Percentiles rank a stretch among this genome's conserved stretches.
Evolutionary conservation across 305 asterid species (phyloP).

Genomic region (Solanum hybrid): DNA sequence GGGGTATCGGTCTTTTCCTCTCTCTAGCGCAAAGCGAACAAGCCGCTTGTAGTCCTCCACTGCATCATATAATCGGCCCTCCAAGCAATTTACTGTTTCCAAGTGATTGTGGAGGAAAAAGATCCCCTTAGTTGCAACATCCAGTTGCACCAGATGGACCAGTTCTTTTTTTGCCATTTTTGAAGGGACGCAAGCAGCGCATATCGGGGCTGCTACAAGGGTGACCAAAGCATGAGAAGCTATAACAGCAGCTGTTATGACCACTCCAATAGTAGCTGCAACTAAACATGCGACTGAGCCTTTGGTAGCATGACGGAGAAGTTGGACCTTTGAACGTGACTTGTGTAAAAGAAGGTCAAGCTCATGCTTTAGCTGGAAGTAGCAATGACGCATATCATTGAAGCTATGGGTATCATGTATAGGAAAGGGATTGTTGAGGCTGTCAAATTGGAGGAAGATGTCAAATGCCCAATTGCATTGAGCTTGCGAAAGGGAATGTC

Average conservation of each 20-base stretch:
- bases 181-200: conserved; percentile 24
- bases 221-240: conserved; percentile 59
- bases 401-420: conserved; percentile 36
- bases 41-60: conserved; percentile 49
- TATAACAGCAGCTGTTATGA: conserved; percentile 46
- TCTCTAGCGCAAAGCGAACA: conserved; percentile 54
- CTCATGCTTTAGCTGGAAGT: conserved; percentile 51
- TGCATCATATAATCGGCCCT: conserved; percentile 41
- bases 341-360: conserved; percentile 48
- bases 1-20: conserved; percentile 54
- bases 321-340: conserved; percentile 41
- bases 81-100: conserved; percentile 70
- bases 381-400: conserved; percentile 42
- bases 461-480: conserved; percentile 49
- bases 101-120: conserved; percentile 66
- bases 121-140: conserved; percentile 70
- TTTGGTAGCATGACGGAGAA: conserved; percentile 33
- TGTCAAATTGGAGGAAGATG: conserved; percentile 43
- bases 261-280: conserved; percentile 53
- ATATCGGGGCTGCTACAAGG: conserved; percentile 28
- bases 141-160: conserved; percentile 50
- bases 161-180: conserved; percentile 35
- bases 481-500: conserved; percentile 38
- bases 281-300: conserved; percentile 54
- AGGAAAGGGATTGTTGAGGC: conserved; percentile 53